These are phyloP conservation scores for Ogataea philodendri DNA, from an alignment of 805 yeast species.

Conservation along the genomic window DNA sequence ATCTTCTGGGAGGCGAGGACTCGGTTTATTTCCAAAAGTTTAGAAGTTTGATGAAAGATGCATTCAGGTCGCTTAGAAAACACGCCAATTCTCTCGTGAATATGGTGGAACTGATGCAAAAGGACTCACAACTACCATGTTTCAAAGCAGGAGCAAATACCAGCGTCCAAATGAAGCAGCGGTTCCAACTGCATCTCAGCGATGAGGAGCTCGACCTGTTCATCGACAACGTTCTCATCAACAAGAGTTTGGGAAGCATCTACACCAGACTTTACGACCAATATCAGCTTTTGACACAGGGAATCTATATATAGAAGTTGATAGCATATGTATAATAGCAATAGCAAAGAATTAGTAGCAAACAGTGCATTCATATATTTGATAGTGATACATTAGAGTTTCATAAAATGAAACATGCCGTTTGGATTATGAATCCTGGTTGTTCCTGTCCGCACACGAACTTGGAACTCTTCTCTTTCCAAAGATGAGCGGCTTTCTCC, in stretches of 20 bases:
- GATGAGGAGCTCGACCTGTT: slow-evolving; percentile 73
- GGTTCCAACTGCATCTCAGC: slow-evolving; percentile 73
- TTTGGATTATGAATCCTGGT: slow-evolving; percentile 40
- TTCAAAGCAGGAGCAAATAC: slow-evolving; percentile 87
- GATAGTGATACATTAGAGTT: slow-evolving; percentile 12
- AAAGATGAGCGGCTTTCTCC: slow-evolving; percentile 6
- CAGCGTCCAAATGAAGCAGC: slow-evolving; percentile 69
- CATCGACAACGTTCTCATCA: slow-evolving; percentile 74
- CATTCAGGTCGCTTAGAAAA: slow-evolving; percentile 71
- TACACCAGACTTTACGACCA: slow-evolving; percentile 94
- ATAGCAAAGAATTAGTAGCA: too few relatives aligned
- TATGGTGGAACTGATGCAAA: slow-evolving; percentile 92
- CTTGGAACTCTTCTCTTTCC: slow-evolving; percentile 37
- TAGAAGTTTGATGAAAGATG: slow-evolving; percentile 60
- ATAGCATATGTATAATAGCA: slow-evolving; percentile 8
- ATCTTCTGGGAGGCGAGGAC: slow-evolving; percentile 76
- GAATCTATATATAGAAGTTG: slow-evolving; percentile 64
- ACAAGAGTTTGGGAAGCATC: slow-evolving; percentile 79
- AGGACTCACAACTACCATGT: slow-evolving; percentile 86
- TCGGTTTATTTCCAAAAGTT: slow-evolving; percentile 61
- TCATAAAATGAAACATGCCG: slow-evolving; percentile 34
- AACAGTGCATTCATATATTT: neutral
- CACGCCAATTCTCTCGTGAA: slow-evolving; percentile 72
- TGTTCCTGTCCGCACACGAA: slow-evolving; percentile 42
- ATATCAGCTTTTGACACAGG: slow-evolving; percentile 91